Evolutionary conservation across 2,329 filamentous ascomycete species (phyloP).

Genomic region (Huntiella bhutanensis): DNA sequence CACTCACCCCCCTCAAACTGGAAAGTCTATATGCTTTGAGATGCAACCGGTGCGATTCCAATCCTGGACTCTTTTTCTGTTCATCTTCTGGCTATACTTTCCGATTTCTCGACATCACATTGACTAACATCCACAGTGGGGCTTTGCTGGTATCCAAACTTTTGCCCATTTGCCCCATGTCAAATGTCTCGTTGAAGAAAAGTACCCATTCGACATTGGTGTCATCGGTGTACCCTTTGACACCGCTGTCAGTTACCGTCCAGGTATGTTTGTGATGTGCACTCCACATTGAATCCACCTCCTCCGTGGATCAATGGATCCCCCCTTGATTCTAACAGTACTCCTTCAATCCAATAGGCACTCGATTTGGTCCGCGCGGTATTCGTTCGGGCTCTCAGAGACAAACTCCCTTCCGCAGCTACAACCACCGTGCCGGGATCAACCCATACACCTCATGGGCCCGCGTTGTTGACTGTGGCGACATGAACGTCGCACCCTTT

Average conservation of each 20-base stretch:
- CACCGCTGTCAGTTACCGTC: constrained; percentile 51
- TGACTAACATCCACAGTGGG: constrained; percentile 16
- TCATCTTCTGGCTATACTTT: neutral
- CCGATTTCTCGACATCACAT: neutral
- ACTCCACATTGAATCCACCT: neutral
- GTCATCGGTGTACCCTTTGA: constrained; percentile 58
- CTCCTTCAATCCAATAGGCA: constrained; percentile 24
- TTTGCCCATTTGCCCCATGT: constrained; percentile 54
- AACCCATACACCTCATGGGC: constrained; percentile 75
- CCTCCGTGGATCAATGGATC: neutral
- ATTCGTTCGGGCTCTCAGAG: constrained; percentile 70
- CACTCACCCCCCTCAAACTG: too few relatives aligned
- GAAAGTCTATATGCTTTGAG: too few relatives aligned
- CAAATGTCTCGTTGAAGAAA: constrained; percentile 49
- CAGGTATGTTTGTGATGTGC: constrained; percentile 25
- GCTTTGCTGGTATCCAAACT: constrained; percentile 53
- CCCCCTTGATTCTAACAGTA: neutral
- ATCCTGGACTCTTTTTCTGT: neutral
- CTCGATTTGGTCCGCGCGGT: constrained; percentile 70
- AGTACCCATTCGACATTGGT: constrained; percentile 48
- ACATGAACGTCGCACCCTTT: constrained; percentile 71
- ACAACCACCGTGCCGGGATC: constrained; percentile 63
- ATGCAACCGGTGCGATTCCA: neutral
- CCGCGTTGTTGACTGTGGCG: constrained; percentile 69
- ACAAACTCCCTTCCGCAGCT: constrained; percentile 58